Conservation (phyloP, 1,284 basidiomycete species). For the Neolentinus lepideus region DNA sequence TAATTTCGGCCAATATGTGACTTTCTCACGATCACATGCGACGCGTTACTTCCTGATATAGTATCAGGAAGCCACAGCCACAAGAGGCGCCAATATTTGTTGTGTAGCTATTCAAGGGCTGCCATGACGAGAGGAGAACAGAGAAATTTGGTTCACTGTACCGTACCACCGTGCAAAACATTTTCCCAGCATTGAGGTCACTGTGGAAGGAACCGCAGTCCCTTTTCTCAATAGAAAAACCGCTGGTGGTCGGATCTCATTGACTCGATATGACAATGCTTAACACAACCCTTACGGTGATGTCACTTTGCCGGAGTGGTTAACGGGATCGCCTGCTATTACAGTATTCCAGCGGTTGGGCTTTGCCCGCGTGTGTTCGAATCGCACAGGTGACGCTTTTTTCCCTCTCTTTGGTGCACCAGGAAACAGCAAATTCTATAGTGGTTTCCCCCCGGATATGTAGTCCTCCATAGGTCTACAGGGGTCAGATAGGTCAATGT, state of each 20-base stretch:
- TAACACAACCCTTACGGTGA: background rate
- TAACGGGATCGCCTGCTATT: conserved; percentile 87
- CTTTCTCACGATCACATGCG: background rate
- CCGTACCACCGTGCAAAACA: no score
- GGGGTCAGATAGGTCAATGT: background rate
- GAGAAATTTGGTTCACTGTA: no score
- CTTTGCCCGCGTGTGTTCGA: conserved; percentile 4
- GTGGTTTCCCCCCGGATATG: background rate
- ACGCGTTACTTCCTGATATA: background rate
- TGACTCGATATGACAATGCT: no score
- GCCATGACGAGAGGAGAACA: no score
- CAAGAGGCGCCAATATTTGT: no score
- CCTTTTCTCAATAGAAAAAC: no score
- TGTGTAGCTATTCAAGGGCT: no score
- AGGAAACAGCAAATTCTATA: background rate
- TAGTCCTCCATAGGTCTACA: no score
- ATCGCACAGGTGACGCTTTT: conserved; percentile 4
- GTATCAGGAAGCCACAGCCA: background rate
- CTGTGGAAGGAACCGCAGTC: no score
- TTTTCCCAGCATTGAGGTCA: no score
- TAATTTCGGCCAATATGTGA: background rate
- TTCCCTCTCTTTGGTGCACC: background rate
- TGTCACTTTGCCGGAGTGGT: conserved; percentile 88
- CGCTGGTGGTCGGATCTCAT: no score
- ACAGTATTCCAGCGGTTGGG: background rate